Evolutionary conservation across 2,329 filamentous ascomycete species (phyloP), one percentile per base, ranked within the genome.

Genomic region (Colletotrichum theobromicola): DNA sequence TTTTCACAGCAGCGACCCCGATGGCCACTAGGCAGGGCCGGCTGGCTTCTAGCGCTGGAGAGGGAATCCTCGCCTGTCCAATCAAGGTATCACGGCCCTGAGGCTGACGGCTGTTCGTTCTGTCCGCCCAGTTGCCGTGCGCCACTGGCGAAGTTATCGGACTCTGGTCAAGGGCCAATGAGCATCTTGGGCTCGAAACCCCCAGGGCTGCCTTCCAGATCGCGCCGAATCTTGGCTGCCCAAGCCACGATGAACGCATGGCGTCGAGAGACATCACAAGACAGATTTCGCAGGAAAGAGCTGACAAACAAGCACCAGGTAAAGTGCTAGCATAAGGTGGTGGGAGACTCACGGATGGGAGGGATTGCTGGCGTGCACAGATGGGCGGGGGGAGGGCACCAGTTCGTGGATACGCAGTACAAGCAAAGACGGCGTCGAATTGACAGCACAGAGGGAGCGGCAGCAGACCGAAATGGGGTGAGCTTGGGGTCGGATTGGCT

Each of bases 41-140:
- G 67, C 37, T 18, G 72, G 53, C 67, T 71, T 66, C 67, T 74
- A 71, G 71, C 60, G 71, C 55, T 46, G n/a, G 26, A 42, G 26
- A 66, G 53, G 61, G 53, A 21, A 61, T 62, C 32, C 61, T 34
- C 35, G 30, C 30, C 28, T 71, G 55, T 32, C 72, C 72, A 74
- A 71, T 67, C 50, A 71, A 66, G 42, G n/a, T 30, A 71, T 34
- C 50, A 30, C 50, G 30, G 37, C 53, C 30, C 32, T 28, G 55
- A 67, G 55, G 72, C 67, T 62, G 72, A 30, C 15, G 61, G 37
- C 28, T 50, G 30, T 53, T 71, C 30, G 30, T 53, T 24, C 30
- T 66, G n/a, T 9, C 60, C 26, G 35, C 53, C 18, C 24, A 26
- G 18, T 37, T 35, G 26, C 34, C 32, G 32, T 37, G 24, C 35